Percentiles rank a stretch among this genome's conserved stretches.
These are phyloP conservation scores for Debaryomyces coudertii DNA, from an alignment of 1,139 yeast species.

Conservation along the genomic window DNA sequence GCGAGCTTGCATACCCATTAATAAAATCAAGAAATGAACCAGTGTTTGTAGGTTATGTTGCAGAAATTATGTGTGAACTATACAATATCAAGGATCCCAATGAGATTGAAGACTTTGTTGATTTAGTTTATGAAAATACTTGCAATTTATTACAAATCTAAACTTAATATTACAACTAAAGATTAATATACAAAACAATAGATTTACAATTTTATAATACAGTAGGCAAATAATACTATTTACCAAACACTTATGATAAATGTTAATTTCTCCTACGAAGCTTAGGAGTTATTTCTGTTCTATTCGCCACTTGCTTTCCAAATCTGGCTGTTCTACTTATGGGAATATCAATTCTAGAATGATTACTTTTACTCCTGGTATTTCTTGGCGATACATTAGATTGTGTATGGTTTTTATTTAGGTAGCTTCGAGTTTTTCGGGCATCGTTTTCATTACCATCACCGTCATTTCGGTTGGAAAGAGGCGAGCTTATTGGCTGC, in stretches of 20 bases:
- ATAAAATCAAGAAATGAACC: constrained; percentile 92
- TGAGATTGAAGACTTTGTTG: constrained; percentile 57
- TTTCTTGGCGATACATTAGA: background rate
- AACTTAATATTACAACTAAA: background rate
- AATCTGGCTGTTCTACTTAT: constrained; percentile 1
- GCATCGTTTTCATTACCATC: background rate
- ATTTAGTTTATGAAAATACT: constrained; percentile 66
- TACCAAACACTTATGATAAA: background rate
- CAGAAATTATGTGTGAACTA: constrained; percentile 70
- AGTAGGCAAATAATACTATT: background rate
- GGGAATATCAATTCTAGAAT: background rate
- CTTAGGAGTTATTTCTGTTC: constrained; percentile 2
- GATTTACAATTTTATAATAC: constrained; percentile 6
- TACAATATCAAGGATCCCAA: constrained; percentile 39
- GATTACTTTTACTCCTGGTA: background rate
- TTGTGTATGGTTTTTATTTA: background rate
- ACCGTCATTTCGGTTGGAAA: background rate
- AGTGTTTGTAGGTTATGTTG: constrained; percentile 78
- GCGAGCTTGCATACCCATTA: constrained; percentile 52
- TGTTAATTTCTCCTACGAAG: background rate
- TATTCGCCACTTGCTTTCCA: constrained; percentile 5
- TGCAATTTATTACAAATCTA: constrained; percentile 53
- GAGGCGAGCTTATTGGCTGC: background rate
- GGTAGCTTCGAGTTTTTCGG: background rate
- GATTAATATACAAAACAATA: constrained; percentile 8